phyloP scores from a whole-genome alignment of 495 filamentous ascomycete species.

The Lophiotrema nucula region DNA sequence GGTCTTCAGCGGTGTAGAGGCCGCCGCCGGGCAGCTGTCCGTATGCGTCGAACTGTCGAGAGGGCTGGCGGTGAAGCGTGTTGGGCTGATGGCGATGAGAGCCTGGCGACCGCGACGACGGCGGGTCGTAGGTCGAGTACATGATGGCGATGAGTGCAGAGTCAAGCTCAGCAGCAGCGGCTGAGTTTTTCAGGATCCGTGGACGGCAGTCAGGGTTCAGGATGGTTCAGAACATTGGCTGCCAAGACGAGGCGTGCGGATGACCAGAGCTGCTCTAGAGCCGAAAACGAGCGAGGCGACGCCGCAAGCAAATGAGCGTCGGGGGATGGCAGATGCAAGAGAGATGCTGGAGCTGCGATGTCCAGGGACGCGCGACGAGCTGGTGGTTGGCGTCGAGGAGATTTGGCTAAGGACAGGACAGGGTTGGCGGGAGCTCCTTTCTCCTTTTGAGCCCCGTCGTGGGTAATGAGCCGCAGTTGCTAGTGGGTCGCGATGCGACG shows the following conservation, averaged over 20 bases:
- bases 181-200: neutral
- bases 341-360: neutral
- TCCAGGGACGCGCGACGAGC: too few species aligned
- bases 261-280: slow-evolving; percentile 2
- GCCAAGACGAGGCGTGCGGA: slow-evolving; percentile 21
- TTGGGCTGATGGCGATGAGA: slow-evolving; percentile 62
- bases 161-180: neutral
- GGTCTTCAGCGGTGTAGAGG: slow-evolving; percentile 37
- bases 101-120: slow-evolving; percentile 59
- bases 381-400: too few species aligned
- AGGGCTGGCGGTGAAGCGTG: slow-evolving; percentile 65
- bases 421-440: too few species aligned
- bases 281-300: slow-evolving; percentile 1
- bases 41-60: slow-evolving; percentile 61
- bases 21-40: slow-evolving; percentile 28
- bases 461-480: slow-evolving; percentile 1
- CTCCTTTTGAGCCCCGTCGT: too few species aligned
- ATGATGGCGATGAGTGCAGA: slow-evolving; percentile 35
- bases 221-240: slow-evolving; percentile 19
- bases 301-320: neutral
- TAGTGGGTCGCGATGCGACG: neutral
- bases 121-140: slow-evolving; percentile 56
- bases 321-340: too few species aligned
- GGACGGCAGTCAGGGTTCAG: slow-evolving; percentile 7
- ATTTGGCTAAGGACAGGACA: too few species aligned